Evolutionary conservation across 371 early-diverging fungal species (phyloP).

Genomic region (Parasitella parasitica): DNA sequence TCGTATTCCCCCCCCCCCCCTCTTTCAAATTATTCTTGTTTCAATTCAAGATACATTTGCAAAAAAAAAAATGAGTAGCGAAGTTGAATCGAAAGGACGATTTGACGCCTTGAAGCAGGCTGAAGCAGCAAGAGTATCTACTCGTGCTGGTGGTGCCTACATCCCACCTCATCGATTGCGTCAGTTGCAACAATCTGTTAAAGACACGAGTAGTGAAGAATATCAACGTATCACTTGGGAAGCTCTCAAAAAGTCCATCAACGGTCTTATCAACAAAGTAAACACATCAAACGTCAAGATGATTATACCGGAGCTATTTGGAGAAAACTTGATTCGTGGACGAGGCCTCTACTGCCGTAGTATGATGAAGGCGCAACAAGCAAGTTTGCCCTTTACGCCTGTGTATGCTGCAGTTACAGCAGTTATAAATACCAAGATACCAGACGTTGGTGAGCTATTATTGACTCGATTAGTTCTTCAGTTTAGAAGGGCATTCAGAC

Average conservation of each 20-base stretch:
- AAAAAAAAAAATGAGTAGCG: slow-evolving; percentile 6
- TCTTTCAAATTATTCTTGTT: neutral
- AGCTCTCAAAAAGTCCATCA: slow-evolving; percentile 91
- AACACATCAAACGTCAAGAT: slow-evolving; percentile 90
- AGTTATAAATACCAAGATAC: slow-evolving; percentile 93
- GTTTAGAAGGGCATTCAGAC: slow-evolving; percentile 87
- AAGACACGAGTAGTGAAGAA: slow-evolving; percentile 70
- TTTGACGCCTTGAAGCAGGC: slow-evolving; percentile 8
- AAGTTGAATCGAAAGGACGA: slow-evolving; percentile 1
- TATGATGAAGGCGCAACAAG: slow-evolving; percentile 92
- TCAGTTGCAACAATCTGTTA: slow-evolving; percentile 78
- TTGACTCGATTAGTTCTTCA: slow-evolving; percentile 83
- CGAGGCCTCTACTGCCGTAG: slow-evolving; percentile 88
- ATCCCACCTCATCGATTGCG: slow-evolving; percentile 90
- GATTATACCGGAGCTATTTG: slow-evolving; percentile 88
- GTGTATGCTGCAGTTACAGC: slow-evolving; percentile 90
- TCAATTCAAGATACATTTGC: no score
- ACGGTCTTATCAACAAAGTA: slow-evolving; percentile 95
- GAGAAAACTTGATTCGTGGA: slow-evolving; percentile 91
- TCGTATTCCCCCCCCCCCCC: neutral
- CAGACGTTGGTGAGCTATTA: slow-evolving; percentile 89
- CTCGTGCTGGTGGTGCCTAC: slow-evolving; percentile 82
- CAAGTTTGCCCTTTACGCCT: slow-evolving; percentile 88
- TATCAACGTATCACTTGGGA: slow-evolving; percentile 96
- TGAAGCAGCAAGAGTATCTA: slow-evolving; percentile 19